Base-by-base conservation (phyloP, 2,329 filamentous ascomycete genomes). In the Talaromyces funiculosus region DNA sequence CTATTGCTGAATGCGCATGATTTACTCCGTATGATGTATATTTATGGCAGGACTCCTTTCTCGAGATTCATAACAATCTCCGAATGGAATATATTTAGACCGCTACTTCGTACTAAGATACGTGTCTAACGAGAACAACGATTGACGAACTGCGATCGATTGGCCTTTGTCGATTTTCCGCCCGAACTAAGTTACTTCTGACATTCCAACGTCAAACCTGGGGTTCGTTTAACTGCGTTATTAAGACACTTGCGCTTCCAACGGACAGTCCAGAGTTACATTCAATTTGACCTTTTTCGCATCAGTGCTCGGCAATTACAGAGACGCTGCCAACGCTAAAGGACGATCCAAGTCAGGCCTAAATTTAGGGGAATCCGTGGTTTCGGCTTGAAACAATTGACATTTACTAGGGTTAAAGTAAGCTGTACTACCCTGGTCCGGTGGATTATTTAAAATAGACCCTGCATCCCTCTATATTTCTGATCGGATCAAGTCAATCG, bases 381-480 rank as follows among this genome's bases (percentile, higher is more conserved):
- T 54, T 54, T 54, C 51, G 51, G 7, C 51, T 40, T 54, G 51
- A 54, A 54, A 54, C 51, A 35, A 16, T 37, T 35, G 33, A 29
- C 29, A 10, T 40, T 53, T 38, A 3, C 51, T 20, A 54, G 31
- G 35, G 24, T 54, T 54, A 8, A 38, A 33, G 51, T 53, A 53
- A 35, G 20, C 9, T 16, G 40, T 54, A 35, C 35, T 54, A 54
- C 51, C 51, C 33, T 40, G 22, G 51, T 40, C 29, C 22, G 51
- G 51, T 29, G 9, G 29, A 51, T 51, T 51, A 51, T 51, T n/a
- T n/a, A n/a, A n/a, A n/a, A 51, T 51, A 51, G 47, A 51, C 29
- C 47, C 1, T 14, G n/a, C 29, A 2, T 20, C 5, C n/a, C 47
- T 33, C 47, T 33, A 22, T 16, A 51, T 35, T 51, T 20, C 14